These are phyloP conservation scores for Beauveria sp. DNA, from an alignment of 2,329 filamentous ascomycete species.

Conservation along the genomic window DNA sequence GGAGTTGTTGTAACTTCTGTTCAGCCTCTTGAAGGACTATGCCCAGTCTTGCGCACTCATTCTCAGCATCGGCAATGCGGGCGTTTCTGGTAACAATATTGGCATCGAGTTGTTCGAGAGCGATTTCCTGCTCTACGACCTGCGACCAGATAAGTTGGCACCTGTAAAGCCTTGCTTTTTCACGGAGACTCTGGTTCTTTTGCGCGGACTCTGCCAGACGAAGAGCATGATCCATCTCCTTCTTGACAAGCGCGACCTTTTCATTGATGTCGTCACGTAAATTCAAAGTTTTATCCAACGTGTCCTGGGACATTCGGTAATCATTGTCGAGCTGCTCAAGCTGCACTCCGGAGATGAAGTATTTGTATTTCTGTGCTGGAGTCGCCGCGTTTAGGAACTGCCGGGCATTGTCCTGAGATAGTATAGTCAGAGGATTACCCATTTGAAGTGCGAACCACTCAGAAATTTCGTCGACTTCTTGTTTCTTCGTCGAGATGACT, in stretches of 20 bases:
- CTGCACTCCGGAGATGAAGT: constrained; percentile 91
- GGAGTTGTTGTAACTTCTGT: constrained; percentile 32
- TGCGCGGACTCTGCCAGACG: constrained; percentile 57
- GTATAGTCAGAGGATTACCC: constrained; percentile 91
- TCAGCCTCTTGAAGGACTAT: constrained; percentile 39
- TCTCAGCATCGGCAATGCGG: constrained; percentile 21
- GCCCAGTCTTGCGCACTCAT: constrained; percentile 35
- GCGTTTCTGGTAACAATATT: constrained; percentile 20
- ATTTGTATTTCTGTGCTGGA: constrained; percentile 83
- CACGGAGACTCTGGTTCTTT: constrained; percentile 57
- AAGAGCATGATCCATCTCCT: constrained; percentile 50
- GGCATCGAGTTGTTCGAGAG: constrained; percentile 29
- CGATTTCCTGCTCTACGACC: constrained; percentile 66
- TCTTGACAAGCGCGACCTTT: constrained; percentile 28
- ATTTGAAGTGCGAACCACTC: constrained; percentile 92
- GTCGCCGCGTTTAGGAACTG: constrained; percentile 86
- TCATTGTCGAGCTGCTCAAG: constrained; percentile 87
- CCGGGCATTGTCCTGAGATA: constrained; percentile 91
- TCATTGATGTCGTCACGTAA: constrained; percentile 29
- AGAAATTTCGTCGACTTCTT: constrained; percentile 83
- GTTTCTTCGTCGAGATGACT: constrained; percentile 72
- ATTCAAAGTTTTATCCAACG: constrained; percentile 56
- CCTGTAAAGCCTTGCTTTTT: constrained; percentile 49
- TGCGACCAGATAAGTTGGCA: constrained; percentile 80
- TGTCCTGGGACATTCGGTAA: constrained; percentile 76